phyloP scores from a whole-genome alignment of 164 flowering plant species.

The Vitis rotundifolia region DNA sequence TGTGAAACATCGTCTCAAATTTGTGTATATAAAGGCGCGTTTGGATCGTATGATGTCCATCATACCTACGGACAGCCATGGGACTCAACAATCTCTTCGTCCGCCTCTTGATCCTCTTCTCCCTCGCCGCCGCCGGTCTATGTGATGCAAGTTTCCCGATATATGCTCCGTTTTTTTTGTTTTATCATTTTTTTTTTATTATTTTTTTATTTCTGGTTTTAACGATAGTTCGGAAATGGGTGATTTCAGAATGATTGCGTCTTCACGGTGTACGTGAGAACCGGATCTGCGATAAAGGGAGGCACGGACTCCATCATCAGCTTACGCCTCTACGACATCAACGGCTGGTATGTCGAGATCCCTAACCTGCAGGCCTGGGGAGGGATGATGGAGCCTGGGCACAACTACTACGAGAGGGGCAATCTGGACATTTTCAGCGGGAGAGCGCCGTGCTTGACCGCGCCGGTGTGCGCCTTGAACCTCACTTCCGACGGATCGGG shows the following conservation, averaged over 20 bases:
- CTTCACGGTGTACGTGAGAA: conserved; percentile 78
- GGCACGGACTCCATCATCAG: conserved; percentile 85
- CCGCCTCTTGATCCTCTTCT: conserved; percentile 23
- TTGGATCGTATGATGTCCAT: no score
- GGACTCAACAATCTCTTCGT: conserved; percentile 10
- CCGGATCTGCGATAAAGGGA: conserved; percentile 68
- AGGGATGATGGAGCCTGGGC: conserved; percentile 66
- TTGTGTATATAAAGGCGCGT: no score
- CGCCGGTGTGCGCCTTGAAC: conserved; percentile 64
- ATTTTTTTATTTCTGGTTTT: background rate
- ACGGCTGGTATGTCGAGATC: conserved; percentile 40
- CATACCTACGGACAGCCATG: background rate
- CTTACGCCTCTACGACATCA: conserved; percentile 35
- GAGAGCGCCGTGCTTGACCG: conserved; percentile 47
- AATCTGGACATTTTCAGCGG: conserved; percentile 90
- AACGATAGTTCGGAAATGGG: conserved; percentile 1
- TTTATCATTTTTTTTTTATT: background rate
- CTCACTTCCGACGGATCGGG: conserved; percentile 84
- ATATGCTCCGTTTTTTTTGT: background rate
- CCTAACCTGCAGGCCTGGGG: conserved; percentile 73
- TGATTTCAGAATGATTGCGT: conserved; percentile 50
- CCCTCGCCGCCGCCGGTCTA: conserved; percentile 17
- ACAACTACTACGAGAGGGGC: conserved; percentile 87
- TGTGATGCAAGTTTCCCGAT: conserved; percentile 21
- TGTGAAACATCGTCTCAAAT: no score